Base-by-base conservation (phyloP, 129 eudicot species). In the Saussurea involucrata region DNA sequence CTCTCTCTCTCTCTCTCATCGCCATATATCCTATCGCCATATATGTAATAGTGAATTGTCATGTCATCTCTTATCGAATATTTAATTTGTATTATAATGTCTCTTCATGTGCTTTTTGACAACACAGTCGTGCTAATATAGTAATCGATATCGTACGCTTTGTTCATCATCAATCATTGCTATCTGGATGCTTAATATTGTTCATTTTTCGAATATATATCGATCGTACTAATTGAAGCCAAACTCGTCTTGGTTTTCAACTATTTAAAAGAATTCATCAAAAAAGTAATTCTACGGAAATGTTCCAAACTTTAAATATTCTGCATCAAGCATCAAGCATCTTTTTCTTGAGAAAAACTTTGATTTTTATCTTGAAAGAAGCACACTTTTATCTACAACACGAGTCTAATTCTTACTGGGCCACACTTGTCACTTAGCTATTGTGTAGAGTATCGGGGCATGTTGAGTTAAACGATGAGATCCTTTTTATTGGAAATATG, bases 291-390 rank as follows among this genome's bases (percentile, higher is more conserved):
- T 71, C 82, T 24, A 28, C 21, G 24, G 1, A 69, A 70, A 79
- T 71, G 77, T 63, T 71, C 77, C 83, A 79, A 28, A 71, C 83
- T 79, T 79, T 65, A 71, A 25, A 34, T 71, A n/a, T 71, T 78
- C n/a, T n/a, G n/a, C n/a, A n/a, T n/a, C n/a, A n/a, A n/a, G n/a
- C n/a, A n/a, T 63, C 82, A 8, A 63, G 29, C 34, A 71, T 34
- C 72, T n/a, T 63, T 46, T 71, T 42, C 15, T 61, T 5, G 0
- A 72, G 13, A 79, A 72, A 32, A 64, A 18, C 73, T 79, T 79
- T 78, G n/a, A 65, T 46, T 65, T 66, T 53, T 34, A 53, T 67
- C 66, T 21, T 18, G 24, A 76, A 76, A 65, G 63, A 63, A 64
- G 63, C 65, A 76, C 31, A n/a, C n/a, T n/a, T 11, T 24, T 63